Base-by-base conservation (phyloP, 2,329 filamentous ascomycete species). In the Fusarium piperis region DNA sequence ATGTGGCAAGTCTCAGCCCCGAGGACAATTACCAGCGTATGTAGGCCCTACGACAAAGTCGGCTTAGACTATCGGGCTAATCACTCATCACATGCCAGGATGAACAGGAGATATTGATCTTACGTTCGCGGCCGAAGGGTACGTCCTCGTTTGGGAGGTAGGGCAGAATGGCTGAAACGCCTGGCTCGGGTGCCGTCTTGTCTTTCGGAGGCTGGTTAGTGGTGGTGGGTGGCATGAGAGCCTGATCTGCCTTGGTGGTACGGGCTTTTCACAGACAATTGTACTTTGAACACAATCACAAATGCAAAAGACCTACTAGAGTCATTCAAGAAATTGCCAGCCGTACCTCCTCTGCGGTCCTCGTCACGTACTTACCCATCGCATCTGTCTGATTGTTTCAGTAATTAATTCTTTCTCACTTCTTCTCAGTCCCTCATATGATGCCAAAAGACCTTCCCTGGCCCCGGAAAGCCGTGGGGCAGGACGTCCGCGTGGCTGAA, bases 1-100 rank as follows among this genome's bases (percentile, higher is more conserved):
- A 18, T 56, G 4, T 62, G 60, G 60, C 52, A 56, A 9, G 52
- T 62, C 4, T 48, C 30, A 7, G 60, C 60, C 7, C 60, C 60
- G 2, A 38, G 39, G 3, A 30, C 32, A 30, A 57, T 62, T 30
- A 46, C 60, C 13, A n/a, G 16, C 10, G 60, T 62, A 51, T 33
- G 59, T 20, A 9, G 26, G 26, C 48, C 18, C 26, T 36, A 20
- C 6, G 13, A 6, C 15, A 3, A 5, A 26, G 9, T n/a, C 3
- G 18, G 33, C 35, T n/a, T 13, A 6, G 32, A 2, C 33, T 35
- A 4, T 53, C 8, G 18, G n/a, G 23, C 48, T 56, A 8, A 44
- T n/a, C 36, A 11, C 48, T 62, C 15, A 35, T 26, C 36, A 20
- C 28, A 33, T 55, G 35, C n/a, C 35, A 55, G 18, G 35, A 39